Evolutionary conservation across 2,329 filamentous ascomycete genomes (phyloP).

Genomic region (Alternaria burnsii): DNA sequence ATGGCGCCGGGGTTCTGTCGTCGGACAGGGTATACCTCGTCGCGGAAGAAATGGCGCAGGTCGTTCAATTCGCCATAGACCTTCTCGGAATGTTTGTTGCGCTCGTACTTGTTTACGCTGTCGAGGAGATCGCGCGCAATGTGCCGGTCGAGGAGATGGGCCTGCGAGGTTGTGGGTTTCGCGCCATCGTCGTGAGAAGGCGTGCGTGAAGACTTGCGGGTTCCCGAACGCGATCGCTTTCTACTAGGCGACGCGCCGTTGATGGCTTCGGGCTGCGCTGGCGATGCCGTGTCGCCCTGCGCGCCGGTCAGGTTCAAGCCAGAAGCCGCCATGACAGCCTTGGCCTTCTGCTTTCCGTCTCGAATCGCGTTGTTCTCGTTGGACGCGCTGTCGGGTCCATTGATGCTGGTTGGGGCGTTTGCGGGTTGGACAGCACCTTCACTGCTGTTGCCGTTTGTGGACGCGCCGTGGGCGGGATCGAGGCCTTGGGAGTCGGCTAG

Average conservation of each 20-base stretch:
- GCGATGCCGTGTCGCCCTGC: constrained; percentile 38
- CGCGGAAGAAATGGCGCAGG: constrained; percentile 38
- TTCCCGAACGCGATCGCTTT: constrained; percentile 69
- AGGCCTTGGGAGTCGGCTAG: constrained; percentile 34
- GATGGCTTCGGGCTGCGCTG: constrained; percentile 48
- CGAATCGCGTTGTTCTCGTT: constrained; percentile 58
- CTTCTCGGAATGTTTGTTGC: constrained; percentile 63
- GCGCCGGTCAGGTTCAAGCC: constrained; percentile 49
- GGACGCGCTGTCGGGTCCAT: constrained; percentile 38
- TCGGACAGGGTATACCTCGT: constrained; percentile 66
- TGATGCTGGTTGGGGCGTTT: constrained; percentile 34
- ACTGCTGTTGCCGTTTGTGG: constrained; percentile 42
- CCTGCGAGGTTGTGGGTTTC: constrained; percentile 47
- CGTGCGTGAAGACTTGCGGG: constrained; percentile 57
- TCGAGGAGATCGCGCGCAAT: constrained; percentile 70
- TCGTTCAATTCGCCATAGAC: constrained; percentile 67
- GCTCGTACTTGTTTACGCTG: constrained; percentile 62
- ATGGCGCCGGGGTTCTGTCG: constrained; percentile 65
- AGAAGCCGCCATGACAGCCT: constrained; percentile 66
- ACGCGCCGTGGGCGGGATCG: constrained; percentile 42
- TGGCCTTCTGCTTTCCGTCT: constrained; percentile 68
- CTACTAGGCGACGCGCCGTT: constrained; percentile 62
- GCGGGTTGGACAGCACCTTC: constrained; percentile 47
- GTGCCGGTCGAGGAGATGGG: constrained; percentile 68
- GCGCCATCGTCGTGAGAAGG: constrained; percentile 49